These are phyloP conservation scores for Aspergillus tanneri DNA, from an alignment of 2,329 filamentous ascomycete genomes.

Conservation along the genomic window DNA sequence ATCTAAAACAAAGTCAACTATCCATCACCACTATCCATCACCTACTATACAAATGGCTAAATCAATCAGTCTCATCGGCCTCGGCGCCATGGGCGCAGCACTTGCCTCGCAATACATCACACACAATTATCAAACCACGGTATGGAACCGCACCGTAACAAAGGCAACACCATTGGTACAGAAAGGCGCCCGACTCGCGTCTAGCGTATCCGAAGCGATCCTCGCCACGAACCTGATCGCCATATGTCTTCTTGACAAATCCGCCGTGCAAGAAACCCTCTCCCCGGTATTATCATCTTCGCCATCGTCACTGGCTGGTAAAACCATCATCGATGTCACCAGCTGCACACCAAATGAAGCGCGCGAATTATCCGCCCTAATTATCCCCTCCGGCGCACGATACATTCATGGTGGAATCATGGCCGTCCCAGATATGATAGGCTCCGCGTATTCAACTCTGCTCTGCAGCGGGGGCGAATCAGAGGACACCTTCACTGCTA, in stretches of 20 bases:
- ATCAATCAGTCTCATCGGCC: constrained; percentile 15
- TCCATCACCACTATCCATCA: no score
- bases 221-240: constrained; percentile 9
- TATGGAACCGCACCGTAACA: constrained; percentile 14
- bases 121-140: constrained; percentile 3
- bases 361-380: constrained; percentile 3
- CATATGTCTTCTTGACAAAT: constrained; percentile 14
- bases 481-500: neutral
- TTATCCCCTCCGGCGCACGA: constrained; percentile 1
- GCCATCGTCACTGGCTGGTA: neutral
- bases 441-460: constrained; percentile 6
- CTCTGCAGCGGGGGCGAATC: constrained; percentile 10
- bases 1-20: no score
- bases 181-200: constrained; percentile 7
- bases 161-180: constrained; percentile 9
- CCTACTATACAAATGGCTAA: no score
- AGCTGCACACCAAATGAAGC: constrained; percentile 15
- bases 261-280: constrained; percentile 4
- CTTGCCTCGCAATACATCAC: constrained; percentile 11
- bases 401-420: constrained; percentile 19
- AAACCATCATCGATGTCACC: constrained; percentile 11
- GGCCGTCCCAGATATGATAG: constrained; percentile 15
- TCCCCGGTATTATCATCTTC: no score
- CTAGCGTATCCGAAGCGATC: constrained; percentile 1
- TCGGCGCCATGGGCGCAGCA: constrained; percentile 17